Evolutionary conservation across 2,329 filamentous ascomycete genomes (phyloP), one percentile per base, ranked within the genome.

Genomic region (Lachnellula hyalina): DNA sequence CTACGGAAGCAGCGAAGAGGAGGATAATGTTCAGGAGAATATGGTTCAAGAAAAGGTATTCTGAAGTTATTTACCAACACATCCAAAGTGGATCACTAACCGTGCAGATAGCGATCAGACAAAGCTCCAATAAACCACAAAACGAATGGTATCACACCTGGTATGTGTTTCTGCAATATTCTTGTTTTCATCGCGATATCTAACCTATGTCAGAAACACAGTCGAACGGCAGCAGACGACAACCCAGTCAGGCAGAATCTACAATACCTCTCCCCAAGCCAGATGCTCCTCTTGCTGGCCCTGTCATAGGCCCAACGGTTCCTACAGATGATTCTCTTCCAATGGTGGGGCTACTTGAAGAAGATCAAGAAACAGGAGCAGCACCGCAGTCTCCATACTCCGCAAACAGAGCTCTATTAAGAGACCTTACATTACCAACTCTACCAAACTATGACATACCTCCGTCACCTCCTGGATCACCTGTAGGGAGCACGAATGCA

Each of bases 381-480:
- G 55, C 55, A 35, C 65, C 65, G 25, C 62, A 63, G 52, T 92
- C 87, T 1, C 87, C 87, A 1, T 90, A 90, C 72, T 81, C 85
- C 1, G 74, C 80, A 47, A 80, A 77, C 57, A 84, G 87, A 61
- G 76, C 82, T 28, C 72, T 84, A 21, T 74, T 90, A 15, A 86
- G 85, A 62, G 81, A 86, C 64, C 80, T 93, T 42, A 94, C 89
- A 23, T 78, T 93, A 44, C 89, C 89, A 2, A 77, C 83, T 2
- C 72, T 85, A 4, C 84, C 89, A 1, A 85, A 90, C 71, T 82
- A 90, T 65, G 77, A 84, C 62, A 90, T 94, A 58, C 89, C 89
- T 0, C 77, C 82, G 9, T 90, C 88, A 4, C 89, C 89, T 1
- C 84, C 86, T 0, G 81, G 81, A 23, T 81, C 81, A 2, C 81